phyloP scores from a whole-genome alignment of 2,329 filamentous ascomycete genomes.

The Phialophora macrospora region DNA sequence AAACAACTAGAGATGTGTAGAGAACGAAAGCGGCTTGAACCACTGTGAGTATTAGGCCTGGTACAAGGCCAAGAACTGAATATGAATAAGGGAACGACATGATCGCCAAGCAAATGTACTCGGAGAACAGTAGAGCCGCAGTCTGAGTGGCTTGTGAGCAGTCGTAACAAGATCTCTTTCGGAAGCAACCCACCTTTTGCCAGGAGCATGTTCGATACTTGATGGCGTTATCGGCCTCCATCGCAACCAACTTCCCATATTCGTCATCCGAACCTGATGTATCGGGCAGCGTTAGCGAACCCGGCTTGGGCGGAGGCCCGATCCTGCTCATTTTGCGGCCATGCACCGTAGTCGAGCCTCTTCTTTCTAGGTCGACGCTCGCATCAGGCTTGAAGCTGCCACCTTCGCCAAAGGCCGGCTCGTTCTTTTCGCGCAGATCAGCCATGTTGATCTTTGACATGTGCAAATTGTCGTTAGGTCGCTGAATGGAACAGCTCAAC shows the following conservation, averaged over 20 bases:
- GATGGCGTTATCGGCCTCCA: constrained; percentile 78
- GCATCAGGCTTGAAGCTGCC: constrained; percentile 22
- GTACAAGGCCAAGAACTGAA: constrained; percentile 81
- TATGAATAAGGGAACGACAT: constrained; percentile 98
- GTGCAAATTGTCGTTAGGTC: neutral
- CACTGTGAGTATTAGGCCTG: constrained; percentile 80
- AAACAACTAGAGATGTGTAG: constrained; percentile 75
- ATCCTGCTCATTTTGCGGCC: constrained; percentile 39
- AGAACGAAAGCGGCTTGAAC: constrained; percentile 78
- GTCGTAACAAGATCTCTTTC: neutral
- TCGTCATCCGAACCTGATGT: constrained; percentile 47
- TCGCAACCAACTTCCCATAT: constrained; percentile 65
- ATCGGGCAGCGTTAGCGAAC: constrained; percentile 27
- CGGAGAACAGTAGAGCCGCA: constrained; percentile 85
- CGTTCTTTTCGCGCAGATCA: constrained; percentile 29
- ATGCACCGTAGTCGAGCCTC: constrained; percentile 31
- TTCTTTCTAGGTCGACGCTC: constrained; percentile 31
- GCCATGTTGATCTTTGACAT: constrained; percentile 31
- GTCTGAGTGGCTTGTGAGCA: constrained; percentile 59
- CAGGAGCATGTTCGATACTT: constrained; percentile 93
- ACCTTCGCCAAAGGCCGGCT: constrained; percentile 22
- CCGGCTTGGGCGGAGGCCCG: constrained; percentile 33
- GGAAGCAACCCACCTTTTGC: constrained; percentile 69
- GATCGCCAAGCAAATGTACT: constrained; percentile 91
- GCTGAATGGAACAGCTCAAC: constrained; percentile 32